Percentiles rank a stretch among this genome's conserved stretches.
phyloP scores from a whole-genome alignment of 208 protist genomes.

The Wallacemonas sp. region DNA sequence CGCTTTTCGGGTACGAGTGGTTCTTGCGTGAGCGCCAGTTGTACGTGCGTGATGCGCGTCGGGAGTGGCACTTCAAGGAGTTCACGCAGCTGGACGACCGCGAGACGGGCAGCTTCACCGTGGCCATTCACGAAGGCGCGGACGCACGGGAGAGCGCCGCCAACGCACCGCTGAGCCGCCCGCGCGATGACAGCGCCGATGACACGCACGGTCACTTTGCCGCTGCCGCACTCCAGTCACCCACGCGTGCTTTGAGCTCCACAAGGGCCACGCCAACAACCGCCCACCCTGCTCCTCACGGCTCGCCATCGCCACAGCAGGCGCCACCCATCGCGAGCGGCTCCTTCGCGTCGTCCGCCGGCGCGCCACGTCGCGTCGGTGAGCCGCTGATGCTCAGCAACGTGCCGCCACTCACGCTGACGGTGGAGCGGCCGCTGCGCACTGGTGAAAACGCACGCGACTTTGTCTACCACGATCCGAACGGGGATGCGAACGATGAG shows the following conservation, averaged over 20 bases:
- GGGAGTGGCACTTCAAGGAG: slow-evolving; percentile 75
- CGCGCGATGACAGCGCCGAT: too few relatives aligned
- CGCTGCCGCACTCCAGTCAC: too few relatives aligned
- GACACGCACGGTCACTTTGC: too few relatives aligned
- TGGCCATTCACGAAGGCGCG: slow-evolving; percentile 38
- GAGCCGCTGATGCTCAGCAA: slow-evolving; percentile 15
- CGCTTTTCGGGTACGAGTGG: slow-evolving; percentile 47
- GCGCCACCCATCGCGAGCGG: too few relatives aligned
- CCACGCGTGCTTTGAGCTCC: too few relatives aligned
- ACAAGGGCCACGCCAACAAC: too few relatives aligned
- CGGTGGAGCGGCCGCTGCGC: slow-evolving; percentile 6
- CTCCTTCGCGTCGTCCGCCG: too few relatives aligned
- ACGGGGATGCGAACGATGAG: slow-evolving; percentile 20
- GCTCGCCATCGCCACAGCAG: background rate
- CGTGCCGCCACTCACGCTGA: slow-evolving; percentile 7
- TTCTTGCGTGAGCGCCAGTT: slow-evolving; percentile 63
- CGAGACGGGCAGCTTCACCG: slow-evolving; percentile 48
- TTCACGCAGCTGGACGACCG: slow-evolving; percentile 38
- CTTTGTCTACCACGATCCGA: slow-evolving; percentile 1
- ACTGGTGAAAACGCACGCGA: background rate
- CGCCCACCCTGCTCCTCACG: background rate
- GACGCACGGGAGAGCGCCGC: slow-evolving; percentile 15
- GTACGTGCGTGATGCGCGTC: slow-evolving; percentile 69
- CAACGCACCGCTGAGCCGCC: slow-evolving; percentile 11
- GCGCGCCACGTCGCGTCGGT: background rate